These are phyloP conservation scores for Lasiodiplodia citricola DNA, from an alignment of 2,329 filamentous ascomycete species.

Conservation along the genomic window DNA sequence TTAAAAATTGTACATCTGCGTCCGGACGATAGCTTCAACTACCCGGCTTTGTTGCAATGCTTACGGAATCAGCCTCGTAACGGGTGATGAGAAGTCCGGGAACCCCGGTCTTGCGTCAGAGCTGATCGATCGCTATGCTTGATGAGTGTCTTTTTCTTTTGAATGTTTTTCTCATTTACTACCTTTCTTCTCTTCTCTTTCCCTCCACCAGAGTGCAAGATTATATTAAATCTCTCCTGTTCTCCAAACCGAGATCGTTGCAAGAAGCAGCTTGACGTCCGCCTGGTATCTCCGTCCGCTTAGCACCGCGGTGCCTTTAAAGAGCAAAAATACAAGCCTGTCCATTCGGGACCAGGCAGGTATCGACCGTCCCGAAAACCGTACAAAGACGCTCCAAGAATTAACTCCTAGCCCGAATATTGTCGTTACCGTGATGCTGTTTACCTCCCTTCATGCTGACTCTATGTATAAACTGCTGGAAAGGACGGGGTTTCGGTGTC, in stretches of 20 bases:
- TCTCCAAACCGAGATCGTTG: neutral
- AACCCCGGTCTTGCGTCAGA: too few relatives aligned
- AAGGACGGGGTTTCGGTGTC: neutral
- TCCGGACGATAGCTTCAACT: too few relatives aligned
- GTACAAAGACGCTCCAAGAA: neutral
- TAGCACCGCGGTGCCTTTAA: neutral
- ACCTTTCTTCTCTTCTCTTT: neutral
- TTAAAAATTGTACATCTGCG: too few relatives aligned
- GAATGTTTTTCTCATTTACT: neutral
- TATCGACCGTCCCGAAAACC: neutral
- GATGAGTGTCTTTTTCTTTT: neutral
- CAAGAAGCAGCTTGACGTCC: neutral
- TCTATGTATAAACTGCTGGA: slow-evolving; percentile 18
- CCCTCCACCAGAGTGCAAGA: neutral
- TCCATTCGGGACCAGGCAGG: neutral
- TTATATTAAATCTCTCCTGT: neutral
- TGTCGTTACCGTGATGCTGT: slow-evolving; percentile 5
- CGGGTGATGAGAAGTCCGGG: too few relatives aligned
- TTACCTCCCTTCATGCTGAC: neutral
- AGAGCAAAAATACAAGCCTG: neutral
- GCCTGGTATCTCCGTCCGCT: neutral
- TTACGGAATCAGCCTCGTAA: too few relatives aligned
- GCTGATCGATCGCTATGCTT: too few relatives aligned
- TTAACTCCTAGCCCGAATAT: neutral
- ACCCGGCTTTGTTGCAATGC: too few relatives aligned